A percentile compares a stretch with the other conserved stretches of the same genome.
Evolutionary conservation across 192 early-diverging fungal species (phyloP).

Genomic region (Spizellomyces punctatus): DNA sequence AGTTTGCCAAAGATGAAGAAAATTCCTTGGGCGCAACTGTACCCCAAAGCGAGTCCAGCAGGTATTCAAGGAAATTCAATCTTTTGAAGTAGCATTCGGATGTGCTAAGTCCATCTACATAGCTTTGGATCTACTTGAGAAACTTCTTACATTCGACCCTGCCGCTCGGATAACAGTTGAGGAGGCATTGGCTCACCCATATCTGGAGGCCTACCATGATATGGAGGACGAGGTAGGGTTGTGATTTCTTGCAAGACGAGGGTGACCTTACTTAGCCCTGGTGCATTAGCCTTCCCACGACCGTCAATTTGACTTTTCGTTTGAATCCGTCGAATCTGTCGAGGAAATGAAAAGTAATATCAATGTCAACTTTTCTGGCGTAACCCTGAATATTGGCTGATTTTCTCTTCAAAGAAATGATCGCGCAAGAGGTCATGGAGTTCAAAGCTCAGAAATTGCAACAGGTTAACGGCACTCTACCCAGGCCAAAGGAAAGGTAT

Average conservation of each 20-base stretch:
- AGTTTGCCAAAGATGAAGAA: slow-evolving; percentile 86
- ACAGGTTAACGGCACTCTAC: slow-evolving; percentile 33
- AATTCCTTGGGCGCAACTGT: slow-evolving; percentile 84
- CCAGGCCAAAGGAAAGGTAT: slow-evolving; percentile 29
- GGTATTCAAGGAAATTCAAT: slow-evolving; percentile 29
- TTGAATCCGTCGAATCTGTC: slow-evolving; percentile 74
- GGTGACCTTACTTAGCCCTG: neutral
- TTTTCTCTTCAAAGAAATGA: slow-evolving; percentile 27
- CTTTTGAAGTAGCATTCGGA: neutral
- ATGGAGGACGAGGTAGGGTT: slow-evolving; percentile 69
- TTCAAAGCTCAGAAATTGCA: slow-evolving; percentile 62
- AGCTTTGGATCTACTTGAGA: slow-evolving; percentile 87
- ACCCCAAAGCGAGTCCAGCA: slow-evolving; percentile 77
- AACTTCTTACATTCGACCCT: slow-evolving; percentile 91
- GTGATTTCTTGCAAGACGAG: neutral
- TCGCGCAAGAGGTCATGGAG: slow-evolving; percentile 48
- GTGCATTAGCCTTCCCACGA: slow-evolving; percentile 59
- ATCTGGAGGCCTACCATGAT: slow-evolving; percentile 92
- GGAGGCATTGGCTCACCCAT: slow-evolving; percentile 89
- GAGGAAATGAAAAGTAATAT: slow-evolving; percentile 77
- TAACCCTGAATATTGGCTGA: neutral
- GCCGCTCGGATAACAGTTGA: slow-evolving; percentile 90
- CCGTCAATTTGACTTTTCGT: slow-evolving; percentile 78
- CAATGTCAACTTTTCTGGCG: neutral
- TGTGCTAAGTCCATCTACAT: neutral